phyloP scores from a whole-genome alignment of 2,329 filamentous ascomycete genomes.

The Onygenales sp. region DNA sequence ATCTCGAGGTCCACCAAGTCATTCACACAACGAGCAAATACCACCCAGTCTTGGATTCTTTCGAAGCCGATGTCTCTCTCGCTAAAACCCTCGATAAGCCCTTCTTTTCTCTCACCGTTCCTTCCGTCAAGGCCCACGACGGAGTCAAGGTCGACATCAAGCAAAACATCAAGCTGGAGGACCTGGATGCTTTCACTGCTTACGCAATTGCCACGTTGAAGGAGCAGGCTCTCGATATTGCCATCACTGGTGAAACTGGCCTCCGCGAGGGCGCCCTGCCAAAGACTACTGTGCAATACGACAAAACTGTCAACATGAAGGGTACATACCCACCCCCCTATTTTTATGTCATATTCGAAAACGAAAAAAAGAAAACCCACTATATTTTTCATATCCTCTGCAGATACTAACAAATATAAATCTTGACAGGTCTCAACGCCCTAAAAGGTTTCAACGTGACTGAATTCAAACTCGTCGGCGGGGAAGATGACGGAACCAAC shows the following conservation, averaged over 20 bases:
- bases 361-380: too few species aligned
- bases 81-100: conserved; percentile 26
- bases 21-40: conserved; percentile 41
- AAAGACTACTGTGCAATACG: conserved; percentile 43
- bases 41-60: conserved; percentile 46
- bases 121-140: conserved; percentile 34
- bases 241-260: conserved; percentile 42
- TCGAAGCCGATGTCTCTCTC: conserved; percentile 44
- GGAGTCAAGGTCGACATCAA: conserved; percentile 34
- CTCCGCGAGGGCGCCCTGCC: conserved; percentile 44
- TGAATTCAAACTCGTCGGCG: conserved; percentile 36
- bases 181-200: conserved; percentile 37
- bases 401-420: background rate
- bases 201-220: conserved; percentile 42
- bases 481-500: conserved; percentile 38
- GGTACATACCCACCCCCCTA: conserved; percentile 28
- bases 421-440: conserved; percentile 45
- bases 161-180: conserved; percentile 35
- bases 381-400: too few species aligned
- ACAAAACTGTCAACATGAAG: conserved; percentile 49
- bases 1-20: conserved; percentile 39
- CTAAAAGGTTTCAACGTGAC: conserved; percentile 44
- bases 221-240: conserved; percentile 41
- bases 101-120: conserved; percentile 40
- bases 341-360: background rate